Conservation (phyloP, 2,329 filamentous ascomycete species). For the Ophiostoma quercus region DNA sequence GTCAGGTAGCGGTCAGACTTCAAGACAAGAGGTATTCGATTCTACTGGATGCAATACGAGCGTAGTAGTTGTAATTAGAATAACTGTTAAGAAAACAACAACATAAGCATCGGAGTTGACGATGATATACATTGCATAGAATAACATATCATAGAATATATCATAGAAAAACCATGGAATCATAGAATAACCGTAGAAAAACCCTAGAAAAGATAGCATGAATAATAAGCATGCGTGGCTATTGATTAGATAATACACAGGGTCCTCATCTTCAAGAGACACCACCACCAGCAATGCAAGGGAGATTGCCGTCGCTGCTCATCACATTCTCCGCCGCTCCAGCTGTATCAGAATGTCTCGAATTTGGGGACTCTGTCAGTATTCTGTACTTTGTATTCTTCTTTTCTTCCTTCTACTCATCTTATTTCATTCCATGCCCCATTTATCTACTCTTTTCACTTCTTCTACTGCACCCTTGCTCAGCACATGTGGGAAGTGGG, state of each 20-base stretch:
- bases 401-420: not conserved
- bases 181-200: not conserved
- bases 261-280: not conserved
- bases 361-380: not conserved
- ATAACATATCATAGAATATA: no score
- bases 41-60: not conserved
- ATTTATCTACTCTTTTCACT: not conserved
- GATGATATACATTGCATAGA: not conserved
- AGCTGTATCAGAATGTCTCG: constrained; percentile 14
- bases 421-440: not conserved
- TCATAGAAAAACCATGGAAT: no score
- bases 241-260: not conserved
- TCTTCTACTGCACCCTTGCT: not conserved
- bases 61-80: no score
- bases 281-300: constrained; percentile 2
- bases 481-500: constrained; percentile 6
- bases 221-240: not conserved
- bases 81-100: no score
- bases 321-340: not conserved
- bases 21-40: not conserved
- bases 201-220: constrained; percentile 9
- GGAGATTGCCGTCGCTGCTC: constrained; percentile 3
- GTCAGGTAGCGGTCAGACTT: not conserved
- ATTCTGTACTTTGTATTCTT: not conserved
- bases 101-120: not conserved